Evolutionary conservation across 139 green algal genomes (phyloP).

Genomic region (Pleodorina starrii): DNA sequence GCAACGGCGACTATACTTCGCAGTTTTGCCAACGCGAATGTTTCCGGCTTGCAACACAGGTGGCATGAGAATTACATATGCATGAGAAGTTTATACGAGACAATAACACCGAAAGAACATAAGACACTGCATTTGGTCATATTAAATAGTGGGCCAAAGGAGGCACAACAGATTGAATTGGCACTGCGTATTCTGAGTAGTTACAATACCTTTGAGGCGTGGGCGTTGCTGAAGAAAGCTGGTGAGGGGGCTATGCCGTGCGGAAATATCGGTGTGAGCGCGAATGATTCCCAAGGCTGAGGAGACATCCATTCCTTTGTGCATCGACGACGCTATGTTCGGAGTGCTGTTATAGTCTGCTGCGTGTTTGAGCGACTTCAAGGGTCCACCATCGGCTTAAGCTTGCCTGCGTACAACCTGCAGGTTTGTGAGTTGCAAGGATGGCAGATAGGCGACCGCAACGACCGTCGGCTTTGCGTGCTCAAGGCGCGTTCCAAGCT

Average conservation of each 20-base stretch:
- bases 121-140: no score
- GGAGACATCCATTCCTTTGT: background rate
- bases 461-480: conserved; percentile 10
- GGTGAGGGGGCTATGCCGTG: background rate
- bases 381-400: background rate
- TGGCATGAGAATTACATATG: no score
- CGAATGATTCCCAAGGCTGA: background rate
- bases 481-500: conserved; percentile 15
- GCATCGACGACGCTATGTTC: background rate
- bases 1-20: no score
- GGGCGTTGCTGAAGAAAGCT: background rate
- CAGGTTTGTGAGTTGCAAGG: background rate
- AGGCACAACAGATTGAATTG: background rate
- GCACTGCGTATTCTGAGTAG: background rate
- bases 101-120: no score
- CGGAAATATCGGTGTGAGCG: background rate
- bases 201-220: background rate
- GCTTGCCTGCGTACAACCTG: background rate
- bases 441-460: conserved; percentile 28
- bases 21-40: no score
- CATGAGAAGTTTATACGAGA: no score
- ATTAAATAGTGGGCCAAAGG: background rate
- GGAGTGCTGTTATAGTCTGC: background rate
- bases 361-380: background rate
- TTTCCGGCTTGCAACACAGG: no score